Evolutionary conservation across 176 grass and related monocot genomes (phyloP), one percentile per base, ranked within the genome.

Genomic region (Cenchrus fungigraminus): DNA sequence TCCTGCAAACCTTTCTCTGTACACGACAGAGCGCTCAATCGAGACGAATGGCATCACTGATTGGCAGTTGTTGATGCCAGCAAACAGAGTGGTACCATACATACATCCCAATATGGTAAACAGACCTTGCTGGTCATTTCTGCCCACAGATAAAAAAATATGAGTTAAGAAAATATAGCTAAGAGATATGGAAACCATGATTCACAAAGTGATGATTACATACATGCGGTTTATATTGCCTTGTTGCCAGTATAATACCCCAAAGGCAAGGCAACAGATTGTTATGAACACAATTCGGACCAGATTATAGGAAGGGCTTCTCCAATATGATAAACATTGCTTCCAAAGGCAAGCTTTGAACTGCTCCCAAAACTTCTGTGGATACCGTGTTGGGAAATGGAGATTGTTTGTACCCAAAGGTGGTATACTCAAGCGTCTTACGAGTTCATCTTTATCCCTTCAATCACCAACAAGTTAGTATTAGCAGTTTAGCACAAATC

Each of bases 271-370:
- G 31, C 67, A 76, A 0, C 67, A 14, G 1, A 84, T 0, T 22
- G 91, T 40, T 53, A 84, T 85, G 63, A 90, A 94, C 17, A 86
- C 42, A 60, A 88, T 88, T 46, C 94, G 82, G 57, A 92, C 83
- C 76, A 88, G 71, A 55, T 94, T 94, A 70, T 97, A 97, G 42
- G 88, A 87, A 85, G 94, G 91, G 76, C 65, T 94, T 84, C 94
- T 97, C 94, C 94, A 97, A 75, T 97, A 88, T 6, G 89, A 97
- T 62, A 94, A 79, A 42, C 60, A 79, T 70, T 97, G 94, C 68
- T 97, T 97, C 94, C 94, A 97, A 20, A 97, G 73, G 44, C 89
- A 97, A 34, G 91, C 94, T 87, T 90, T 97, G 42, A 94, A 85
- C 45, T 94, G 94, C 60, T 81, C 91, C 84, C 65, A 59, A 63